Evolutionary conservation across 768 basidiomycete species (phyloP).

Genomic region (Tephrocybe sp.): DNA sequence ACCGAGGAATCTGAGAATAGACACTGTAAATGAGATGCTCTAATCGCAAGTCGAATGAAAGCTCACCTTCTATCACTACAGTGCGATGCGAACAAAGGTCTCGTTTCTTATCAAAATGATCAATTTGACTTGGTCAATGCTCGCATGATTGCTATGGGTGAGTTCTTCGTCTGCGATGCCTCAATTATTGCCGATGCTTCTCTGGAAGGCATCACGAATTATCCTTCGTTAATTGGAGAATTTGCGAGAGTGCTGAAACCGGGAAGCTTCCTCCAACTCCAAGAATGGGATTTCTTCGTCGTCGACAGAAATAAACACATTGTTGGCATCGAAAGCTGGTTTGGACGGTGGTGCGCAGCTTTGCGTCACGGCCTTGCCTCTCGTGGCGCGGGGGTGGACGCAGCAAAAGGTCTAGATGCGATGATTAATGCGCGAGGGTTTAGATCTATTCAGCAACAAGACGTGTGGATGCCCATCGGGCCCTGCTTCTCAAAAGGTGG

Average conservation of each 20-base stretch:
- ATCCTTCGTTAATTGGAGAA: constrained; percentile 3
- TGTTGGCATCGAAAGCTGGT: constrained; percentile 1
- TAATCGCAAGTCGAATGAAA: too few species aligned
- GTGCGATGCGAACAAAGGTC: constrained; percentile 7
- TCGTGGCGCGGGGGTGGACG: constrained; percentile 1
- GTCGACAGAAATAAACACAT: background rate
- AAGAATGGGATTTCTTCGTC: constrained; percentile 9
- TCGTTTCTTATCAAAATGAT: background rate
- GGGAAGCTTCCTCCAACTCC: constrained; percentile 1
- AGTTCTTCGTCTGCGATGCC: too few species aligned
- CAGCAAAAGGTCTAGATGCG: constrained; percentile 1
- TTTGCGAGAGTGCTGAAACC: constrained; percentile 1
- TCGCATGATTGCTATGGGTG: constrained; percentile 7
- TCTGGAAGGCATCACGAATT: constrained; percentile 2
- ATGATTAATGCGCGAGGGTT: constrained; percentile 1
- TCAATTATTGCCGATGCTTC: background rate
- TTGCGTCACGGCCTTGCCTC: constrained; percentile 2
- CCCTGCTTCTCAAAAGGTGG: constrained; percentile 6
- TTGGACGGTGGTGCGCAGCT: constrained; percentile 4
- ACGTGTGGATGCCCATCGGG: constrained; percentile 9
- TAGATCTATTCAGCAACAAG: background rate
- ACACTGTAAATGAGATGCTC: background rate
- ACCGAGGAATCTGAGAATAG: background rate
- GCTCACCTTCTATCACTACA: background rate
- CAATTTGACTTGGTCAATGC: constrained; percentile 1